phyloP scores from a whole-genome alignment of 1,284 basidiomycete species.

The Boletus sp. region DNA sequence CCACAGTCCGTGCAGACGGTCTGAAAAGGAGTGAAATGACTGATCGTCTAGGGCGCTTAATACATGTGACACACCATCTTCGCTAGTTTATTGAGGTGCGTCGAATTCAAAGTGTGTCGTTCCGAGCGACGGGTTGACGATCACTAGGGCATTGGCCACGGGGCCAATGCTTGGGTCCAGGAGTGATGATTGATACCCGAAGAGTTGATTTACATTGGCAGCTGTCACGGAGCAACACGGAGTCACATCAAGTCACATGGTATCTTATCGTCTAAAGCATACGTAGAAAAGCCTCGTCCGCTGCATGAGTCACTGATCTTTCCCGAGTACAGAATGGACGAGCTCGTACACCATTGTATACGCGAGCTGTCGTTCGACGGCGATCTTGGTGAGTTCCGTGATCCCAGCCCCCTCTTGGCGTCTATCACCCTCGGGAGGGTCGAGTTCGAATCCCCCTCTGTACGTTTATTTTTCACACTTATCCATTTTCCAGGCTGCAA shows the following conservation, averaged over 20 bases:
- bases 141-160: slow-evolving; percentile 6
- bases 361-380: slow-evolving; percentile 82
- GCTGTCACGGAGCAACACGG: slow-evolving; percentile 1
- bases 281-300: no score
- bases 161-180: neutral
- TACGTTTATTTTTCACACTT: slow-evolving; percentile 28
- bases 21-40: slow-evolving; percentile 30
- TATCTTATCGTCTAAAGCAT: slow-evolving; percentile 18
- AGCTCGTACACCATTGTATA: slow-evolving; percentile 73
- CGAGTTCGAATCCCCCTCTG: slow-evolving; percentile 50
- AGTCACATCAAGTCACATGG: slow-evolving; percentile 27
- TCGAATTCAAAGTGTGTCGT: neutral
- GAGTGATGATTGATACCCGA: no score
- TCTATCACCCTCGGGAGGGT: slow-evolving; percentile 27
- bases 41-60: neutral
- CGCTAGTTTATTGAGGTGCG: neutral
- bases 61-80: slow-evolving; percentile 27
- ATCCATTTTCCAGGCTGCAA: slow-evolving; percentile 59
- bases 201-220: neutral
- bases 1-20: slow-evolving; percentile 71
- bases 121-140: neutral
- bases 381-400: slow-evolving; percentile 64
- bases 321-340: slow-evolving; percentile 52
- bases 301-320: neutral
- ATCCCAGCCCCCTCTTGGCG: slow-evolving; percentile 3